Conservation (phyloP, 305 asterid genomes). For the Caryopteris hybrid region DNA sequence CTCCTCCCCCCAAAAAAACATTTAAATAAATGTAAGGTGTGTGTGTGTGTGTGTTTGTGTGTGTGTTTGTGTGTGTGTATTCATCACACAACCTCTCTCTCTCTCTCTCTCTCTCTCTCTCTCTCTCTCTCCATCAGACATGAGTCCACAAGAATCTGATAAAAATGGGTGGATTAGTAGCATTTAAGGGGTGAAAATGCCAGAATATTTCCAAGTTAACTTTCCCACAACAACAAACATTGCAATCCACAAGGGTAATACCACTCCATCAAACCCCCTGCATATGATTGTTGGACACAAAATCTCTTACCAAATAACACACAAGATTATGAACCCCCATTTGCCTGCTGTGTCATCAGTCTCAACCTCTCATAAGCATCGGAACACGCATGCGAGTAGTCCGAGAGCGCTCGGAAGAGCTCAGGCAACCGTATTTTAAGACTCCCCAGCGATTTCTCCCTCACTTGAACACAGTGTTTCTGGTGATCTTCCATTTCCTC, state of each 20-base stretch:
- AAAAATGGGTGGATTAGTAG: not conserved
- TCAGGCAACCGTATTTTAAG: constrained; percentile 80
- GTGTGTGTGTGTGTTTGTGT: too few relatives aligned
- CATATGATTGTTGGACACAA: not conserved
- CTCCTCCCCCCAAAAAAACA: too few relatives aligned
- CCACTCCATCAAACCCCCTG: not conserved
- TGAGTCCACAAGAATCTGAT: not conserved
- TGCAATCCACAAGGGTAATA: not conserved
- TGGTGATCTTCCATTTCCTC: constrained; percentile 75
- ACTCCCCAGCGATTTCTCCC: constrained; percentile 79
- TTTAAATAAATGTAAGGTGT: too few relatives aligned
- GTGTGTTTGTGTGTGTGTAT: too few relatives aligned
- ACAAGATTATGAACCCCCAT: constrained; percentile 22
- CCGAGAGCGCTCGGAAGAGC: constrained; percentile 76
- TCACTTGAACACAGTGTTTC: constrained; percentile 72
- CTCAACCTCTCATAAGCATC: constrained; percentile 63
- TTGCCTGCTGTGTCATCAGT: constrained; percentile 34
- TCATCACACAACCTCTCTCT: too few relatives aligned
- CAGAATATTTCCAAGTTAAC: not conserved
- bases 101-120: too few relatives aligned
- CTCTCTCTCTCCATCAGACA: not conserved
- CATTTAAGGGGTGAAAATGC: not conserved
- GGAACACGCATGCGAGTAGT: constrained; percentile 57
- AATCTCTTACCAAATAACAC: not conserved
- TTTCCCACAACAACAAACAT: not conserved